Evolutionary conservation across 1,284 basidiomycete genomes (phyloP).

Genomic region (Vanrija sp.): DNA sequence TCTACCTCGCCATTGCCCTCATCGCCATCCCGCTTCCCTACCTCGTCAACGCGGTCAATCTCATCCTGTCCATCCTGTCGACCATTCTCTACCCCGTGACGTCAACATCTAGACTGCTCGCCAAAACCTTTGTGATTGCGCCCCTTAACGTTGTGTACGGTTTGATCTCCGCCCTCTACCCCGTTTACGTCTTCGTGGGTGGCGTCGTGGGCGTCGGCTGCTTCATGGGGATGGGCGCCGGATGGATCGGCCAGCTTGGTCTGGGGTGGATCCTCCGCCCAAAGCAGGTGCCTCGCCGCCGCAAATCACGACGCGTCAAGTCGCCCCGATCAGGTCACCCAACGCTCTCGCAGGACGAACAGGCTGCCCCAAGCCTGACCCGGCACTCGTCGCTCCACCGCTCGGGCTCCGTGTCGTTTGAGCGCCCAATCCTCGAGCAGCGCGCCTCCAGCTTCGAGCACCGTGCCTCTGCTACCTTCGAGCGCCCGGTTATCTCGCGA

Average conservation of each 20-base stretch:
- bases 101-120: slow-evolving; percentile 20
- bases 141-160: slow-evolving; percentile 23
- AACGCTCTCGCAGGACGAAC: too few species aligned
- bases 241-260: slow-evolving; percentile 29
- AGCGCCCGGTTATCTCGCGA: too few species aligned
- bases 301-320: not conserved
- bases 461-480: too few species aligned
- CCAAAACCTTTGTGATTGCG: slow-evolving; percentile 29
- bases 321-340: too few species aligned
- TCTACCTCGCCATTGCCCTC: slow-evolving; percentile 36
- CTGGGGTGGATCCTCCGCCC: slow-evolving; percentile 17
- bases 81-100: slow-evolving; percentile 39
- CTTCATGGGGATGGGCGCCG: slow-evolving; percentile 33
- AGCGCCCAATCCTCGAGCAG: not conserved
- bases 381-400: too few species aligned
- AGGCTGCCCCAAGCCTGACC: too few species aligned
- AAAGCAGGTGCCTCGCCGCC: slow-evolving; percentile 2
- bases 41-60: slow-evolving; percentile 23
- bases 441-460: too few species aligned
- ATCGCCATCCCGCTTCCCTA: slow-evolving; percentile 35
- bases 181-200: slow-evolving; percentile 40
- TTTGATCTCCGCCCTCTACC: slow-evolving; percentile 34
- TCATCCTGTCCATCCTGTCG: slow-evolving; percentile 22
- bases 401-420: not conserved
- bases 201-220: slow-evolving; percentile 36